Percentiles rank a stretch among this genome's conserved stretches.
These are phyloP conservation scores for Leccinum subgranulosum DNA, from an alignment of 768 basidiomycete genomes.

Conservation along the genomic window DNA sequence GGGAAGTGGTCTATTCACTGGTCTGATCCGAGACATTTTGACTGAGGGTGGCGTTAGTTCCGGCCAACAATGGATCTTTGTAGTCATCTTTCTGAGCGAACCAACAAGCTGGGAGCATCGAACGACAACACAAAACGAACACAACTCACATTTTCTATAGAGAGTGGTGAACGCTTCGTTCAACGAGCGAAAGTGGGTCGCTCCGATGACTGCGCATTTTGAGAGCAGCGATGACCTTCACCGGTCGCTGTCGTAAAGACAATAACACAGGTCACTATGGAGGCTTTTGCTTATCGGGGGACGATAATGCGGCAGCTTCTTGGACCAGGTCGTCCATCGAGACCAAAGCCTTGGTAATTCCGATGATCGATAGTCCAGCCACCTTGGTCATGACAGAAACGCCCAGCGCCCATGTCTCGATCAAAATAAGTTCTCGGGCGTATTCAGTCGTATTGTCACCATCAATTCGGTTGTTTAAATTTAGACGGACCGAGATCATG, in stretches of 20 bases:
- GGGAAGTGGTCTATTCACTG: not conserved
- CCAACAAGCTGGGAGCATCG: not conserved
- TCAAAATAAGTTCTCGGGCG: not conserved
- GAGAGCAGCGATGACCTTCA: not conserved
- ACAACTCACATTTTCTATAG: not conserved
- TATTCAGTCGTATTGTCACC: not conserved
- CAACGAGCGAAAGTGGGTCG: too few relatives aligned
- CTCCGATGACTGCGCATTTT: not conserved
- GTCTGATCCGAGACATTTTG: not conserved
- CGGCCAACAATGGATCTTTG: constrained; percentile 32
- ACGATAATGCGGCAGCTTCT: not conserved
- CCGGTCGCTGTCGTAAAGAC: not conserved
- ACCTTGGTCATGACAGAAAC: not conserved
- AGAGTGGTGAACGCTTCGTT: not conserved
- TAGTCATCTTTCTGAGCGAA: constrained; percentile 17
- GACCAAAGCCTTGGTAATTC: not conserved
- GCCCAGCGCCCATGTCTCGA: not conserved
- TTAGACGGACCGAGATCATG: not conserved
- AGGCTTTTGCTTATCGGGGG: not conserved
- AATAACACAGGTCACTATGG: not conserved
- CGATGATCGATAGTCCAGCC: not conserved
- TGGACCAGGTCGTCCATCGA: not conserved
- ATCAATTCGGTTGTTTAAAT: not conserved
- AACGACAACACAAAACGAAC: not conserved
- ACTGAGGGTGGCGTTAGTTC: not conserved